Conservation (phyloP, 1,284 basidiomycete species). For the Inonotus obliquus region DNA sequence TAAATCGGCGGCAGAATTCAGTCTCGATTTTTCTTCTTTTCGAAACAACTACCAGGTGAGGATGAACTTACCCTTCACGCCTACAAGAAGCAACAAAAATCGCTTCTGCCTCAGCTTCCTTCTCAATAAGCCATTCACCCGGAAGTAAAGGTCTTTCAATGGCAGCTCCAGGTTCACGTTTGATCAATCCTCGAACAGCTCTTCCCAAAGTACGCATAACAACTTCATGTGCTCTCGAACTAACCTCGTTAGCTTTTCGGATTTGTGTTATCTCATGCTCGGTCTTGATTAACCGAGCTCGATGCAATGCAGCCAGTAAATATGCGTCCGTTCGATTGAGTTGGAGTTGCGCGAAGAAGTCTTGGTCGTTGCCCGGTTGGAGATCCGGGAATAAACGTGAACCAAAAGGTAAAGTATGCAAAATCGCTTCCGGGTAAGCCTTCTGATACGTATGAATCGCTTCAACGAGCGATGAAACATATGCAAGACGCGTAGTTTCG, state of each 20-base stretch:
- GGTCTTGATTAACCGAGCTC: slow-evolving; percentile 74
- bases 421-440: slow-evolving; percentile 51
- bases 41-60: too few relatives aligned
- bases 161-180: slow-evolving; percentile 39
- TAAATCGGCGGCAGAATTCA: slow-evolving; percentile 31
- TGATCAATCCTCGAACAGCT: slow-evolving; percentile 56
- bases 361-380: slow-evolving; percentile 28
- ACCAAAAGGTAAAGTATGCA: slow-evolving; percentile 58
- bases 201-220: slow-evolving; percentile 87
- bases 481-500: slow-evolving; percentile 54
- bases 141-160: slow-evolving; percentile 56
- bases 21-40: too few relatives aligned
- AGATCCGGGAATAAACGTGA: slow-evolving; percentile 54
- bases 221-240: slow-evolving; percentile 81
- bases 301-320: slow-evolving; percentile 74
- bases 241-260: slow-evolving; percentile 75
- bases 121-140: slow-evolving; percentile 81
- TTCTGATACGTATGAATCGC: slow-evolving; percentile 52
- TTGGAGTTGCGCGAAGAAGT: slow-evolving; percentile 33
- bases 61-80: slow-evolving; percentile 76
- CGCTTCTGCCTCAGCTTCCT: slow-evolving; percentile 88
- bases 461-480: slow-evolving; percentile 44
- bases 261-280: slow-evolving; percentile 70
- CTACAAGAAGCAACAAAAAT: slow-evolving; percentile 86
- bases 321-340: slow-evolving; percentile 47